These are phyloP conservation scores for Coniosporium tulheliwenetii DNA, from an alignment of 2,329 filamentous ascomycete genomes.

Conservation along the genomic window DNA sequence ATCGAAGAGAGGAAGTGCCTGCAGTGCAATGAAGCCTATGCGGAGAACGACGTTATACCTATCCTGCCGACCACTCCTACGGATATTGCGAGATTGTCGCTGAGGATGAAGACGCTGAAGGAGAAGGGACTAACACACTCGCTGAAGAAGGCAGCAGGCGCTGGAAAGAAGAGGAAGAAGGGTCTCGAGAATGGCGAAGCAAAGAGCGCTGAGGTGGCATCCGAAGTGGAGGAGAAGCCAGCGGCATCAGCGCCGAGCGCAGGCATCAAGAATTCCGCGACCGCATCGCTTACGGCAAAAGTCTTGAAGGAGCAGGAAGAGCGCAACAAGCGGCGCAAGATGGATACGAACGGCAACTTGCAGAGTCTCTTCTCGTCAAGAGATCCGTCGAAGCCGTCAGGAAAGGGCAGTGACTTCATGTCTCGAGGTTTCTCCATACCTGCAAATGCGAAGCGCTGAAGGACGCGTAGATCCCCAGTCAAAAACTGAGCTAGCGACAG, in stretches of 20 bases:
- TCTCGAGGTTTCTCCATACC: slow-evolving; percentile 28
- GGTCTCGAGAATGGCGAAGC: slow-evolving; percentile 26
- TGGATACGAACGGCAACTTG: slow-evolving; percentile 39
- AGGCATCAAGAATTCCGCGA: slow-evolving; percentile 77
- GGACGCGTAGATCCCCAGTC: background rate
- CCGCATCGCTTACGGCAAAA: slow-evolving; percentile 70
- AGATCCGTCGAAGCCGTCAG: slow-evolving; percentile 17
- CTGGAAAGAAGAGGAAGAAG: slow-evolving; percentile 61
- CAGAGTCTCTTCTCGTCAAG: slow-evolving; percentile 29
- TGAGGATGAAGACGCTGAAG: slow-evolving; percentile 52
- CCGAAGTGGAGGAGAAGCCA: slow-evolving; percentile 5
- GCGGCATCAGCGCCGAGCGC: slow-evolving; percentile 11
- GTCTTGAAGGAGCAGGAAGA: slow-evolving; percentile 79
- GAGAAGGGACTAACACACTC: slow-evolving; percentile 67
- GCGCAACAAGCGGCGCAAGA: slow-evolving; percentile 61
- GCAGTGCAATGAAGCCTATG: slow-evolving; percentile 62
- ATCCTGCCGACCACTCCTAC: slow-evolving; percentile 58
- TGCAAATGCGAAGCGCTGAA: slow-evolving; percentile 10
- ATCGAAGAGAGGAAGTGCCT: slow-evolving; percentile 50
- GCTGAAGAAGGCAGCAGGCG: slow-evolving; percentile 59
- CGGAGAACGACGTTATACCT: slow-evolving; percentile 60
- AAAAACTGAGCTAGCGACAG: background rate
- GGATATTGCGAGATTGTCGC: slow-evolving; percentile 53
- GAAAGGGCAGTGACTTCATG: slow-evolving; percentile 34
- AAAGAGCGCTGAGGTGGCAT: background rate